Evolutionary conservation across 768 basidiomycete species (phyloP).

Genomic region (Tulasnella sp.): DNA sequence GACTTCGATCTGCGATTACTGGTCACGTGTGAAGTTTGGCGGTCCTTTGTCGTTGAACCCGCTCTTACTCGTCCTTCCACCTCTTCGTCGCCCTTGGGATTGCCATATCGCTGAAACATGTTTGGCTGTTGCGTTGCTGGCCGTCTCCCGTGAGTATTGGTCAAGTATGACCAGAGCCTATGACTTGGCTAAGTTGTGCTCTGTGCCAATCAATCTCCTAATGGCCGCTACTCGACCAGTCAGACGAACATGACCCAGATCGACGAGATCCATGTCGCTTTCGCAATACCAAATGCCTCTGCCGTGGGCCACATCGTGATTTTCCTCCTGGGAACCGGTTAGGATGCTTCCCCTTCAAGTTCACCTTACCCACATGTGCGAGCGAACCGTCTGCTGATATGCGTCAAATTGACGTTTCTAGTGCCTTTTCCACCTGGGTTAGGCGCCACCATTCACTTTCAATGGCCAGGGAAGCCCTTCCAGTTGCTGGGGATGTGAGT

Average conservation of each 20-base stretch:
- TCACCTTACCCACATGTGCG: background rate
- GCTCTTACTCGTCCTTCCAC: background rate
- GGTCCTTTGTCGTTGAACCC: too few relatives aligned
- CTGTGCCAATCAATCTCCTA: background rate
- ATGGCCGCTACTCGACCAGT: conserved; percentile 3
- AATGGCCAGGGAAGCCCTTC: conserved; percentile 79
- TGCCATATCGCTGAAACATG: conserved; percentile 11
- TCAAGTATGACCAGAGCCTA: background rate
- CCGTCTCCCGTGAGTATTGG: conserved; percentile 16
- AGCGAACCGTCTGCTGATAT: background rate
- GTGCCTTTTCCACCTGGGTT: conserved; percentile 77
- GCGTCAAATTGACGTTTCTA: conserved; percentile 17
- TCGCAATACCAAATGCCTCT: conserved; percentile 58
- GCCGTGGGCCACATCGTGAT: conserved; percentile 75
- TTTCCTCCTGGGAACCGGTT: conserved; percentile 69
- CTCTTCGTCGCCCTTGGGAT: background rate
- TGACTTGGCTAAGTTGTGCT: background rate
- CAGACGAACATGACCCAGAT: conserved; percentile 74
- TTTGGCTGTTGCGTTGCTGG: conserved; percentile 21
- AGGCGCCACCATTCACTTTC: conserved; percentile 74
- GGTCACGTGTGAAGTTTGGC: background rate
- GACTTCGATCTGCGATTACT: background rate
- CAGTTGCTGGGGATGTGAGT: conserved; percentile 76
- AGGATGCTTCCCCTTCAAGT: conserved; percentile 1
- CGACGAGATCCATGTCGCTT: conserved; percentile 73